A percentile compares a stretch with the other conserved stretches of the same genome.
These are phyloP conservation scores for Hypoxylon sp. DNA, from an alignment of 2,329 filamentous ascomycete species.

Conservation along the genomic window DNA sequence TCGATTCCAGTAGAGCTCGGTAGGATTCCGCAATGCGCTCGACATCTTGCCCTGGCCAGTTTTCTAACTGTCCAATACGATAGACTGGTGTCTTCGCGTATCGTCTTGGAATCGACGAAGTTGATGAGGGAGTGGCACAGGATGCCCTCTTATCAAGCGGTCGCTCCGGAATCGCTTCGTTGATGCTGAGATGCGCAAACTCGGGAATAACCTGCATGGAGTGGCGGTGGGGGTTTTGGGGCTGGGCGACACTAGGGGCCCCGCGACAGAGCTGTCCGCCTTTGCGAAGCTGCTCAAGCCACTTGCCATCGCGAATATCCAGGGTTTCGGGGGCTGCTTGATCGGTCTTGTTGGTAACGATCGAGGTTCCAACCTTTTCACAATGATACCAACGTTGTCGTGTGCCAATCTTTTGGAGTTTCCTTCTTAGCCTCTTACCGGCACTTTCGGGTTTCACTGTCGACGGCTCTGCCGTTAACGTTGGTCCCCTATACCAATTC, in stretches of 20 bases:
- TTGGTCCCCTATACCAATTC: slow-evolving; percentile 45
- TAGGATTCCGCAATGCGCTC: slow-evolving; percentile 66
- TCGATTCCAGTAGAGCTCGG: slow-evolving; percentile 58
- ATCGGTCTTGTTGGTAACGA: slow-evolving; percentile 26
- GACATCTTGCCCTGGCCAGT: slow-evolving; percentile 48
- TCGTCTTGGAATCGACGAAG: slow-evolving; percentile 54
- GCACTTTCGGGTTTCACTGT: slow-evolving; percentile 43
- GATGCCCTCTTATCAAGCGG: slow-evolving; percentile 41
- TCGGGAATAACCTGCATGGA: slow-evolving; percentile 45
- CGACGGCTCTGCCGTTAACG: slow-evolving; percentile 35
- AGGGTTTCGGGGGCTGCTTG: slow-evolving; percentile 30
- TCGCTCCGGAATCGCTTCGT: slow-evolving; percentile 40
- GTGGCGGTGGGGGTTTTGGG: slow-evolving; percentile 31
- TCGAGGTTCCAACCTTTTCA: slow-evolving; percentile 35
- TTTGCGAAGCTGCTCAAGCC: slow-evolving; percentile 48
- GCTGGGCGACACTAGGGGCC: slow-evolving; percentile 22
- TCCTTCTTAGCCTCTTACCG: slow-evolving; percentile 49
- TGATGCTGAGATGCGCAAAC: slow-evolving; percentile 53
- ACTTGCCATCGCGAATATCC: slow-evolving; percentile 44
- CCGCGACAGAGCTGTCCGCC: slow-evolving; percentile 44
- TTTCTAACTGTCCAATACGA: slow-evolving; percentile 63
- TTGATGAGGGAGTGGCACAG: slow-evolving; percentile 42
- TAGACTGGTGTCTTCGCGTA: slow-evolving; percentile 65
- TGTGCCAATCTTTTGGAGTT: slow-evolving; percentile 48
- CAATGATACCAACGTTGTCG: slow-evolving; percentile 43